A percentile compares a stretch with the other conserved stretches of the same genome.
phyloP scores from a whole-genome alignment of 179 eudicot genomes.

The Drosera spatulata region DNA sequence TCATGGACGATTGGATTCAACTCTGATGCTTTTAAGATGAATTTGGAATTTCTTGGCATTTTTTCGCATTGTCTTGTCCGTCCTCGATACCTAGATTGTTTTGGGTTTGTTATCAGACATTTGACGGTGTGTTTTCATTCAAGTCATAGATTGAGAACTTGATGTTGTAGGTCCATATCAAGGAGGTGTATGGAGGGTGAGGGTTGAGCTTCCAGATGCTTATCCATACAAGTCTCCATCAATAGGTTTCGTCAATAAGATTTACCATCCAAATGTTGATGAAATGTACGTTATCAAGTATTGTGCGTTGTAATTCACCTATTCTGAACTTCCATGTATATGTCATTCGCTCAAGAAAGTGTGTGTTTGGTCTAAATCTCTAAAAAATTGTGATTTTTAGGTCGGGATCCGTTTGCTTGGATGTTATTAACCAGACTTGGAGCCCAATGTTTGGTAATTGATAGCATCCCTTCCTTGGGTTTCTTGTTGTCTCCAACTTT shows the following conservation, averaged over 20 bases:
- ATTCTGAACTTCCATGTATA: neutral
- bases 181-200: constrained; percentile 63
- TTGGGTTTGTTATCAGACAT: neutral
- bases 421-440: constrained; percentile 70
- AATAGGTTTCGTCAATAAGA: constrained; percentile 57
- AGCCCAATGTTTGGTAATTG: constrained; percentile 67
- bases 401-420: constrained; percentile 69
- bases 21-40: neutral
- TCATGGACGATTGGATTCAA: neutral
- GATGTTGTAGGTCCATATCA: constrained; percentile 47
- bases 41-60: neutral
- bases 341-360: neutral
- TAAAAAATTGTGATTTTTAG: constrained; percentile 22
- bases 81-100: neutral
- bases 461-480: constrained; percentile 2
- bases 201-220: constrained; percentile 68
- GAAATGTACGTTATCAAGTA: constrained; percentile 40
- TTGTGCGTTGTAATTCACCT: neutral
- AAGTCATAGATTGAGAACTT: neutral
- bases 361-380: neutral
- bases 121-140: neutral
- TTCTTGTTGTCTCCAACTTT: neutral
- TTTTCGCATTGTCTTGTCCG: too few species aligned
- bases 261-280: constrained; percentile 71
- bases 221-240: constrained; percentile 75